Conservation (phyloP, 2,329 filamentous ascomycete species). For the Monosporascus sp. region DNA sequence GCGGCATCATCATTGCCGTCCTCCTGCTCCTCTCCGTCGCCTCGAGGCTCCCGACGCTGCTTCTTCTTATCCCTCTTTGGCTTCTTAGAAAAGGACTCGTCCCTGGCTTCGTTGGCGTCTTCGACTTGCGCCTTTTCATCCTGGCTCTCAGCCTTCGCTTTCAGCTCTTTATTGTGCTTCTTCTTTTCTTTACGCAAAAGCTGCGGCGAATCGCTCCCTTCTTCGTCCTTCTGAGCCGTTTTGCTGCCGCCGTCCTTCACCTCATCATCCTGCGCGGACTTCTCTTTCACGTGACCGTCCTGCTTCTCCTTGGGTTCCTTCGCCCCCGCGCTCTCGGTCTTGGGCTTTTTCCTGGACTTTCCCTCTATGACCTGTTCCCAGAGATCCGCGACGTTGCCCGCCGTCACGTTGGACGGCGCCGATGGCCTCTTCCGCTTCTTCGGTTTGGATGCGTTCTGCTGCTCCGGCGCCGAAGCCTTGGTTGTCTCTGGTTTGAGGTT, state of each 20-base stretch:
- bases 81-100: slow-evolving; percentile 10
- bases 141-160: slow-evolving; percentile 11
- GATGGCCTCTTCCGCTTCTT: slow-evolving; percentile 53
- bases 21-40: slow-evolving; percentile 15
- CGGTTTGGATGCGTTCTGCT: slow-evolving; percentile 17
- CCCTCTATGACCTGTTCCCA: slow-evolving; percentile 78
- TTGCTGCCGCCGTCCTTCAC: slow-evolving; percentile 16
- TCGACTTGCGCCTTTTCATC: not conserved
- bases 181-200: slow-evolving; percentile 19
- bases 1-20: slow-evolving; percentile 6
- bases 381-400: slow-evolving; percentile 68
- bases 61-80: slow-evolving; percentile 22
- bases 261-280: slow-evolving; percentile 12
- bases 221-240: slow-evolving; percentile 8
- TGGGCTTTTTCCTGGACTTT: slow-evolving; percentile 35
- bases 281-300: not conserved
- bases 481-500: slow-evolving; percentile 63
- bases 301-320: slow-evolving; percentile 19
- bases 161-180: slow-evolving; percentile 19
- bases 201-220: slow-evolving; percentile 11
- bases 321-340: slow-evolving; percentile 5
- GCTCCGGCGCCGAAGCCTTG: slow-evolving; percentile 20
- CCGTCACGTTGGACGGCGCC: slow-evolving; percentile 47
- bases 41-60: slow-evolving; percentile 11
- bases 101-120: slow-evolving; percentile 1